Conservation (phyloP, 192 early-diverging fungal species). For the Cladochytrium replicatum region DNA sequence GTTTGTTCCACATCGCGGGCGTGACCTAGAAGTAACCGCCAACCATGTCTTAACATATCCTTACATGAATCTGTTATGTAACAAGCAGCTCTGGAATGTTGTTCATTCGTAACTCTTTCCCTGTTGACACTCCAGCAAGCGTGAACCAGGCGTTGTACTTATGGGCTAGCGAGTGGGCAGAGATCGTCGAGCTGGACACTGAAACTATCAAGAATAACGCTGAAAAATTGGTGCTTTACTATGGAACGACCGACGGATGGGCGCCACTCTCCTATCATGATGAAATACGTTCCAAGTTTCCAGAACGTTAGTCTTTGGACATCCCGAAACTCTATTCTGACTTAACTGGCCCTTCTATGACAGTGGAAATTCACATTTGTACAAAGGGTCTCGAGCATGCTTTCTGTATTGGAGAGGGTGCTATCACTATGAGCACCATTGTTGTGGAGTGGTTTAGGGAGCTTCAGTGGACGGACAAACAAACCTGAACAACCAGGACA, state of each 20-base stretch:
- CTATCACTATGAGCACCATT: no score
- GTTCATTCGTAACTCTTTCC: conserved; percentile 12
- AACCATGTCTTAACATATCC: conserved; percentile 48
- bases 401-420: no score
- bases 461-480: no score
- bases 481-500: no score
- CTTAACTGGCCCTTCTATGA: no score
- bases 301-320: conserved; percentile 34
- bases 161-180: conserved; percentile 64
- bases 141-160: conserved; percentile 53
- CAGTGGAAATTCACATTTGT: no score
- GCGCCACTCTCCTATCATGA: conserved; percentile 57
- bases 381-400: no score
- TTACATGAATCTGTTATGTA: background rate
- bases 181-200: conserved; percentile 54
- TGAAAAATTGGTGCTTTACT: conserved; percentile 68
- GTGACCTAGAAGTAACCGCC: conserved; percentile 45
- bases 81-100: background rate
- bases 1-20: conserved; percentile 16
- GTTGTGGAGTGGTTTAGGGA: no score
- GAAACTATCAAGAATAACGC: conserved; percentile 46
- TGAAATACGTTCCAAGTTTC: conserved; percentile 56
- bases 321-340: background rate
- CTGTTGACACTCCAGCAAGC: conserved; percentile 26
- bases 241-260: conserved; percentile 67